Base-by-base conservation (phyloP, 768 basidiomycete species). In the Crassisporium funariophilum region DNA sequence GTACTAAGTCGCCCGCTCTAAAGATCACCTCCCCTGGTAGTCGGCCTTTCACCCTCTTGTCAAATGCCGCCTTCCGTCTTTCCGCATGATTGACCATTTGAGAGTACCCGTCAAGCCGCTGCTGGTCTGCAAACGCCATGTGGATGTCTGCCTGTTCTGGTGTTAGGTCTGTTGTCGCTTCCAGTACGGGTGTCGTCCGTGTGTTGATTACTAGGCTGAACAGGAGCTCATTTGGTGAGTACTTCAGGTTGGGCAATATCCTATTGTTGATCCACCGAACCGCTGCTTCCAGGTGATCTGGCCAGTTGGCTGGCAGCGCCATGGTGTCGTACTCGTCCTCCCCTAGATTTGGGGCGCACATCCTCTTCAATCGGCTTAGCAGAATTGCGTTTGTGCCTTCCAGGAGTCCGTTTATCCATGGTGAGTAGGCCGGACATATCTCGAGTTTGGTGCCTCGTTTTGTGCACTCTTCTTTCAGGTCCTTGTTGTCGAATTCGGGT, bases 281-380 rank as follows among this genome's bases (percentile, higher is more conserved):
- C n/a, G n/a, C n/a, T n/a, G n/a, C n/a, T n/a, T n/a, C n/a, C n/a
- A n/a, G n/a, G n/a, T n/a, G n/a, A n/a, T n/a, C n/a, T n/a, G n/a
- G n/a, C n/a, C n/a, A n/a, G n/a, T n/a, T n/a, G n/a, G n/a, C n/a
- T n/a, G n/a, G n/a, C n/a, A n/a, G n/a, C n/a, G n/a, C n/a, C n/a
- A n/a, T n/a, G n/a, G n/a, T n/a, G n/a, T n/a, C n/a, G n/a, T n/a
- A n/a, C n/a, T n/a, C n/a, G n/a, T n/a, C n/a, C n/a, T n/a, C n/a
- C n/a, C n/a, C n/a, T n/a, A n/a, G n/a, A n/a, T 60, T 56, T 1
- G 71, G 72, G 6, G 62, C 59, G 27, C 72, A 73, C 4, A 73
- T 40, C 0, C 60, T 33, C 13, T 54, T 53, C 1, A 75, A 49
- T 0, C 53, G 11, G 6, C 57, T 39, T 0, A 74, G 52, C 0